Conservation (phyloP, 805 yeast genomes). For the Maudiozyma serrabonitensis region DNA sequence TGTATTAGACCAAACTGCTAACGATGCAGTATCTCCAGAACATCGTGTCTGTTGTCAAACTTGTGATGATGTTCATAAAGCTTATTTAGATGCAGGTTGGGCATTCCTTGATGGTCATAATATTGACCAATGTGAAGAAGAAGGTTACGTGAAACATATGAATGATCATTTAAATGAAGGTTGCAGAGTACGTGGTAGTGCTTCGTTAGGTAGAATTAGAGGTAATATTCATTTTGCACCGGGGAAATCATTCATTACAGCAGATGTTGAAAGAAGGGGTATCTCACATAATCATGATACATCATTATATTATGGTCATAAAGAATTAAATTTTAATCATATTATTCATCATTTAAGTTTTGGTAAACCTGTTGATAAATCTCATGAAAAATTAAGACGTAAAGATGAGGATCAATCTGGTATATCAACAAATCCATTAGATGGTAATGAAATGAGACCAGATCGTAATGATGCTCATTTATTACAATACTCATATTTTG, state of each 20-base stretch:
- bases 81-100: constrained; percentile 75
- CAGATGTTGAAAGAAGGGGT: constrained; percentile 18
- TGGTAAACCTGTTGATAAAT: constrained; percentile 35
- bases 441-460: constrained; percentile 35
- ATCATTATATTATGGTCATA: constrained; percentile 53
- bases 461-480: constrained; percentile 37
- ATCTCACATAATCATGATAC: constrained; percentile 75
- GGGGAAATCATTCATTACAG: constrained; percentile 58
- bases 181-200: constrained; percentile 74
- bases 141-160: constrained; percentile 67
- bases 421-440: constrained; percentile 52
- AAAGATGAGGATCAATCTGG: constrained; percentile 5
- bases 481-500: constrained; percentile 64
- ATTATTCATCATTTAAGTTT: constrained; percentile 71
- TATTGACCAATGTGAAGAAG: constrained; percentile 82
- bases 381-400: not conserved
- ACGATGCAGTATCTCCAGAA: constrained; percentile 30
- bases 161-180: constrained; percentile 65
- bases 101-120: constrained; percentile 82
- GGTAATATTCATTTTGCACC: constrained; percentile 96
- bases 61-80: constrained; percentile 71
- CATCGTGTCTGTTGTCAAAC: constrained; percentile 68
- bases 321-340: constrained; percentile 68
- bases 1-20: constrained; percentile 49
- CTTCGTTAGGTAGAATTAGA: constrained; percentile 71